Evolutionary conservation across 805 yeast species (phyloP).

Genomic region (Millerozyma miso): DNA sequence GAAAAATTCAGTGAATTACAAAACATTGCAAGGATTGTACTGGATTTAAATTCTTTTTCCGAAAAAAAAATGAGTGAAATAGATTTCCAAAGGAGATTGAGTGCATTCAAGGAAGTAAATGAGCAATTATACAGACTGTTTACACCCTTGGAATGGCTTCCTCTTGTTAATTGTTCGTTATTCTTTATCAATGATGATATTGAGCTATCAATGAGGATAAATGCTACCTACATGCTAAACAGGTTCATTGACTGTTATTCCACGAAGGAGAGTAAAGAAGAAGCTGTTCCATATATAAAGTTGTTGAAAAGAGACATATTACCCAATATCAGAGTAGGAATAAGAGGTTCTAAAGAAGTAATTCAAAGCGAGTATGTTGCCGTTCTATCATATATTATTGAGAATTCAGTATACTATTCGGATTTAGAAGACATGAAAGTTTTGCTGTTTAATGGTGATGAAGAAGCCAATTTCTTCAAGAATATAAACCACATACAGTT

Average conservation of each 20-base stretch:
- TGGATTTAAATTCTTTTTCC: slow-evolving; percentile 69
- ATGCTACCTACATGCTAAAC: slow-evolving; percentile 61
- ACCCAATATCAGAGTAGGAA: slow-evolving; percentile 63
- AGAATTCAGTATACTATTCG: slow-evolving; percentile 35
- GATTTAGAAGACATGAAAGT: slow-evolving; percentile 66
- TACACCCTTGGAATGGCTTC: slow-evolving; percentile 67
- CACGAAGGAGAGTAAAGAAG: slow-evolving; percentile 15
- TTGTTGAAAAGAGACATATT: slow-evolving; percentile 52
- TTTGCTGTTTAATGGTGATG: slow-evolving; percentile 59
- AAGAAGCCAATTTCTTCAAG: slow-evolving; percentile 75
- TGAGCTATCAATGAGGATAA: slow-evolving; percentile 76
- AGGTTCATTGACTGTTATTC: slow-evolving; percentile 61
- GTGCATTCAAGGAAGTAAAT: slow-evolving; percentile 62
- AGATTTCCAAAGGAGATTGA: slow-evolving; percentile 72
- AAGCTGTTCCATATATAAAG: slow-evolving; percentile 25
- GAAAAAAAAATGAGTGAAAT: slow-evolving; percentile 60
- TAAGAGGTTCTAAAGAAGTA: slow-evolving; percentile 54
- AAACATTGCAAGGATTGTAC: slow-evolving; percentile 47
- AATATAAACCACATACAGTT: slow-evolving; percentile 81
- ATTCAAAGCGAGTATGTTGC: slow-evolving; percentile 69
- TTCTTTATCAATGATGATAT: slow-evolving; percentile 71
- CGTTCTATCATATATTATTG: slow-evolving; percentile 61
- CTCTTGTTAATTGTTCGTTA: slow-evolving; percentile 63
- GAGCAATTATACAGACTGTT: slow-evolving; percentile 47
- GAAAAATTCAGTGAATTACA: slow-evolving; percentile 40